Conservation (phyloP, 331 rosid genomes). For the Erythrophleum ivorense region DNA sequence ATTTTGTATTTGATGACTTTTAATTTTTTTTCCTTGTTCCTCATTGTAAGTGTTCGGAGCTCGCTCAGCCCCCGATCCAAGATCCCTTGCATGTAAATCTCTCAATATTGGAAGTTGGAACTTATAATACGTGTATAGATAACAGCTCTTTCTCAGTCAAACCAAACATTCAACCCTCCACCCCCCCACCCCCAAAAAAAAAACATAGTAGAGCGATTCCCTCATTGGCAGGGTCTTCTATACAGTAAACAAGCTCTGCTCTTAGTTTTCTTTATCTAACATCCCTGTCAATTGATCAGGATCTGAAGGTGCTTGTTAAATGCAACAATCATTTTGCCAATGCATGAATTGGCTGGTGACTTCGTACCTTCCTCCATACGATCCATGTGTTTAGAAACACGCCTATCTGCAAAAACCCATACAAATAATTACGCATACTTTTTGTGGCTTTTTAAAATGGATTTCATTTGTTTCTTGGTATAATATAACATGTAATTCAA, state of each 20-base stretch:
- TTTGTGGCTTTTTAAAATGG: conserved; percentile 11
- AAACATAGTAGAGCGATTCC: background rate
- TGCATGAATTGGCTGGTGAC: background rate
- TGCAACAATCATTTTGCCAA: conserved; percentile 7
- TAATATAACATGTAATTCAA: background rate
- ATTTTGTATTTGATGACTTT: background rate
- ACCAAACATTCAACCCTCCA: too few species aligned
- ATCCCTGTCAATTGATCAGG: conserved; percentile 21
- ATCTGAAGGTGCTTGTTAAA: conserved; percentile 10
- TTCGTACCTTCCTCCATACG: background rate
- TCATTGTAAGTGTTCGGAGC: background rate
- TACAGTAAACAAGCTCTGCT: background rate
- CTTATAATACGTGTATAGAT: background rate
- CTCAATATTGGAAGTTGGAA: background rate
- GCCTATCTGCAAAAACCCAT: conserved; percentile 9
- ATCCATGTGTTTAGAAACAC: background rate
- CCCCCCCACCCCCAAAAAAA: background rate
- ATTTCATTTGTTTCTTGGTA: conserved; percentile 1
- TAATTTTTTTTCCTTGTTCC: background rate
- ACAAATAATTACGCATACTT: background rate
- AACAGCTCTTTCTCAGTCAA: too few species aligned
- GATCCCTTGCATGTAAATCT: background rate
- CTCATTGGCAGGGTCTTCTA: background rate
- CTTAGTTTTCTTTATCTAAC: conserved; percentile 3
- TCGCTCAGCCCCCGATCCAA: background rate